Base-by-base conservation (phyloP, 2,329 filamentous ascomycete species). In the Basipetospora chlamydospora region DNA sequence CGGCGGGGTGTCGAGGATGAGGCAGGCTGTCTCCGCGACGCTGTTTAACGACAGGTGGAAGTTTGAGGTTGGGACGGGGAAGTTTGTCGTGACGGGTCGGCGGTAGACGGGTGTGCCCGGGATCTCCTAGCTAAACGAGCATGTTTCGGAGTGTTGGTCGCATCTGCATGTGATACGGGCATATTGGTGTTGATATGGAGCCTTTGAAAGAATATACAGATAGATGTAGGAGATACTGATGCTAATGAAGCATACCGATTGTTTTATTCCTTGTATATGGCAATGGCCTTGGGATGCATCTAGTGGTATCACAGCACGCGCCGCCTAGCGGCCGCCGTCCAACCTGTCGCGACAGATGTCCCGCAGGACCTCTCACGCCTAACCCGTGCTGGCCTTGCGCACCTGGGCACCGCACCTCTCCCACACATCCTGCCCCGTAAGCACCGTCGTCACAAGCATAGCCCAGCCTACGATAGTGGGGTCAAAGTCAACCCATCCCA, bases 11-110 rank as follows among this genome's bases (percentile, higher is more conserved):
- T 83, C 80, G 2, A 77, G 74, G 45, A 55, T 96, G 41, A 79
- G 86, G 5, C 79, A 80, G 39, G 80, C 81, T 12, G 86, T 96
- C n/a, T 77, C 70, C 32, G 77, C 74, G 49, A 77, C 77, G 50
- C 61, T 96, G 28, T 66, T 77, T 26, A 67, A 72, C 30, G 82
- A 88, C 41, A 86, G 86, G 1, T 96, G 88, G 88, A 85, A 73
- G 51, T 63, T 90, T 23, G 73, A 85, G 51, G 67, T 80, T 30
- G 68, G 75, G 29, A 76, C 73, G 20, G 87, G 86, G 0, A 69
- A 72, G 26, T 69, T 88, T 48, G 59, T 77, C 34, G 72, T 95
- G 12, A 74, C 23, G 15, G 35, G 35, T 18, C 21, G 35, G 15
- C 17, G 16, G 16, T 32, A 17, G 17, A 21, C 9, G 28, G 6